These are phyloP conservation scores for Tolypocladium sp. DNA, from an alignment of 2,329 filamentous ascomycete genomes.

Conservation along the genomic window DNA sequence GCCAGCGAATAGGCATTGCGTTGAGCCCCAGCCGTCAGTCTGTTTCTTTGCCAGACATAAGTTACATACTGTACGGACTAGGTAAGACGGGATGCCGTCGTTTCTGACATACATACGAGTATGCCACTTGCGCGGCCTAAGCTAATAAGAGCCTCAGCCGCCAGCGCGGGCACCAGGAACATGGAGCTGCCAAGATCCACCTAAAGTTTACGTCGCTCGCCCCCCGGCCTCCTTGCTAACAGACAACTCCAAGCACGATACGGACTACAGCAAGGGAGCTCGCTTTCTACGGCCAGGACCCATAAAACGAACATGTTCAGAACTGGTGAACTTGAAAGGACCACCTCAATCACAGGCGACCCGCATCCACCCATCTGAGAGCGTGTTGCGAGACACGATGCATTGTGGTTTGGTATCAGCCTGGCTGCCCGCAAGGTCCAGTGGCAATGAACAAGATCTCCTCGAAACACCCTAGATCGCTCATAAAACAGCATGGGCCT, in stretches of 20 bases:
- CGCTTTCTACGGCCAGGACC: background rate
- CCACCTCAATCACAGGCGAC: background rate
- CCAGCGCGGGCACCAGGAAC: background rate
- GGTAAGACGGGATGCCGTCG: background rate
- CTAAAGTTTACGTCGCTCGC: background rate
- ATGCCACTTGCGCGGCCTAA: background rate
- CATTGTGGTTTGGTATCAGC: background rate
- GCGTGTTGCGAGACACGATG: background rate
- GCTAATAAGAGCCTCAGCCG: background rate
- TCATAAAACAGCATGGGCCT: background rate
- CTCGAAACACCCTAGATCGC: background rate
- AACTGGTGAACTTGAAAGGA: background rate
- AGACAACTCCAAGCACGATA: background rate
- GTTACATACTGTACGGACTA: background rate
- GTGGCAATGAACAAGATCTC: background rate
- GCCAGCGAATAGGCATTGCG: background rate
- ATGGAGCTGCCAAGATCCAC: background rate
- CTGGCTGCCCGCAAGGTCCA: background rate
- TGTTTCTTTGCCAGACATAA: background rate
- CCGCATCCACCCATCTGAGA: background rate
- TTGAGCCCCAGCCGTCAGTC: background rate
- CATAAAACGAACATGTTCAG: background rate
- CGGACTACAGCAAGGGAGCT: background rate
- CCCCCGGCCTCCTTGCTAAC: background rate
- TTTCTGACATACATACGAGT: background rate